A percentile compares a stretch with the other conserved stretches of the same genome.
Conservation (phyloP, 192 early-diverging fungal species). For the Coemansia guatemalensis region DNA sequence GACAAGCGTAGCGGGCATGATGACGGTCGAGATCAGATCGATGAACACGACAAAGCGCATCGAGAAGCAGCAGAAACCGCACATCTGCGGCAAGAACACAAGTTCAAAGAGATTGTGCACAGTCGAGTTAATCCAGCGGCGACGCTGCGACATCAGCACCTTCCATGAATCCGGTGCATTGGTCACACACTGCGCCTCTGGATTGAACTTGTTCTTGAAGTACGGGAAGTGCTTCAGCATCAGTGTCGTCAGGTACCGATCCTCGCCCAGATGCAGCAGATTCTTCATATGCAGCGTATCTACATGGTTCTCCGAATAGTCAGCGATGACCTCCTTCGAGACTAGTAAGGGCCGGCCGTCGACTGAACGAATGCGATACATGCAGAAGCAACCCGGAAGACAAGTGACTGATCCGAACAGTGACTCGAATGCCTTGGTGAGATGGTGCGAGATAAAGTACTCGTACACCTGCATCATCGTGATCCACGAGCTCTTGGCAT, state of each 20-base stretch:
- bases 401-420: slow-evolving; percentile 96
- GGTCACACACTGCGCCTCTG: slow-evolving; percentile 90
- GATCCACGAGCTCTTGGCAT: slow-evolving; percentile 90
- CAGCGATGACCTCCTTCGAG: slow-evolving; percentile 76
- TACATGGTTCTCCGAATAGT: slow-evolving; percentile 91
- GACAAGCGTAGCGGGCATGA: slow-evolving; percentile 88
- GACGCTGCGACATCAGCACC: slow-evolving; percentile 93
- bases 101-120: slow-evolving; percentile 97
- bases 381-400: slow-evolving; percentile 97
- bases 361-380: slow-evolving; percentile 94
- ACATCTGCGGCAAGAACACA: slow-evolving; percentile 87
- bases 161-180: slow-evolving; percentile 92
- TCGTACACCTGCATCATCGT: slow-evolving; percentile 99
- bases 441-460: slow-evolving; percentile 95
- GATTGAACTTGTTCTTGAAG: slow-evolving; percentile 88
- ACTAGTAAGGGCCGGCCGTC: slow-evolving; percentile 85
- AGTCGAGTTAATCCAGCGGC: slow-evolving; percentile 99
- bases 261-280: slow-evolving; percentile 95
- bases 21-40: slow-evolving; percentile 89
- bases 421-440: slow-evolving; percentile 96
- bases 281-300: slow-evolving; percentile 98
- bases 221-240: slow-evolving; percentile 98
- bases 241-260: slow-evolving; percentile 92
- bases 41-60: slow-evolving; percentile 96
- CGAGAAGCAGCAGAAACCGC: slow-evolving; percentile 97